Conservation (phyloP, 2,329 filamentous ascomycete genomes). For the Piedraia hortae region DNA sequence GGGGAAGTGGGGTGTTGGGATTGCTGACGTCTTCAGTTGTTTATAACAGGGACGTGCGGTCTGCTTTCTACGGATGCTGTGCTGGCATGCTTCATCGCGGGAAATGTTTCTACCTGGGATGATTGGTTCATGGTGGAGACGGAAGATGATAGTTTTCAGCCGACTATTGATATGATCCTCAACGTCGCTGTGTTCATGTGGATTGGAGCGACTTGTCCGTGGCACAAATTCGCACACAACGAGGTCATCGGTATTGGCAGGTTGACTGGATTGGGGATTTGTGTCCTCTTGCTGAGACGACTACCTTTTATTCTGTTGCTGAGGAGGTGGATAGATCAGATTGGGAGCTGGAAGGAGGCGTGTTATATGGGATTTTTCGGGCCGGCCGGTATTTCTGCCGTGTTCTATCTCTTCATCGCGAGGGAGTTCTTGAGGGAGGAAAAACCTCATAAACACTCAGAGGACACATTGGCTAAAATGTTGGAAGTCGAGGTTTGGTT, state of each 20-base stretch:
- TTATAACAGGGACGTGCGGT: constrained; percentile 65
- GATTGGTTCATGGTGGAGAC: constrained; percentile 86
- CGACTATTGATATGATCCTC: constrained; percentile 80
- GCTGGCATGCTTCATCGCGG: constrained; percentile 73
- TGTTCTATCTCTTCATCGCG: constrained; percentile 61
- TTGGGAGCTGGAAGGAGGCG: constrained; percentile 45
- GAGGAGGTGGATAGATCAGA: constrained; percentile 48
- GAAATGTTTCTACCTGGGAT: constrained; percentile 75
- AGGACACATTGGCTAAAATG: constrained; percentile 43
- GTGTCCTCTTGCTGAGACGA: constrained; percentile 51
- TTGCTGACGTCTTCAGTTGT: constrained; percentile 26
- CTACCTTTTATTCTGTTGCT: constrained; percentile 48
- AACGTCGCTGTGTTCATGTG: constrained; percentile 76
- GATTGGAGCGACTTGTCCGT: constrained; percentile 68
- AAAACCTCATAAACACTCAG: constrained; percentile 29
- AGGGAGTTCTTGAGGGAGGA: constrained; percentile 40
- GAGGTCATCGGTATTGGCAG: constrained; percentile 44
- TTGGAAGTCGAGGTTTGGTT: constrained; percentile 64
- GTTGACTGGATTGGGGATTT: constrained; percentile 42
- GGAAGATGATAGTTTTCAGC: constrained; percentile 71
- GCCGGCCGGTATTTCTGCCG: constrained; percentile 66
- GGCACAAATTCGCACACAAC: constrained; percentile 41
- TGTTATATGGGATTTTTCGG: constrained; percentile 82
- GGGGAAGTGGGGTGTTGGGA: no score
- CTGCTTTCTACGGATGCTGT: constrained; percentile 75